Base-by-base conservation (phyloP, 495 filamentous ascomycete species). In the Ramalina intermedia region DNA sequence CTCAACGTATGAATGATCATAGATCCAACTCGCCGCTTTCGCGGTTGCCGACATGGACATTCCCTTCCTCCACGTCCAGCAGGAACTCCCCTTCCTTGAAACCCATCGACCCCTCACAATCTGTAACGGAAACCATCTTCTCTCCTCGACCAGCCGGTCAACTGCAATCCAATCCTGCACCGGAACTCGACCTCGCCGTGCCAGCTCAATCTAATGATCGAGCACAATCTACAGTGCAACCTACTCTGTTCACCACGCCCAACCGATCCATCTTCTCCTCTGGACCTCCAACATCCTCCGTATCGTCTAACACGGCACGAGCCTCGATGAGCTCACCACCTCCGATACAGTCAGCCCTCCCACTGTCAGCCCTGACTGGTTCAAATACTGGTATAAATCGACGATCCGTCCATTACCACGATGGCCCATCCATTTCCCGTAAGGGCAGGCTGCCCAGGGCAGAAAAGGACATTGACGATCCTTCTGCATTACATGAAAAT, bases 391-490 rank as follows among this genome's bases (percentile, higher is more conserved):
- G 29, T 27, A 35, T 17, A 27, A 53, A 35, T 18, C 46, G 53
- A 21, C 58, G 51, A 21, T 37, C 52, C 13, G 57, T 57, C 16
- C 57, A 60, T 41, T 55, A 57, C 48, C 52, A 57, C 40, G 53
- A 46, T 37, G 54, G 53, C 38, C 42, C 46, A 35, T 41, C 51
- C 16, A 47, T 41, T 18, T 18, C 35, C 35, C 46, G 55, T 7
- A 60, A 57, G 17, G 47, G 43, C 43, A 48, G 52, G 4, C 47
- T 55, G 4, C 49, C 55, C 37, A 45, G 53, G 35, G 61, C 60
- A 23, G 60, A 63, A 36, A 67, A 68, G 50, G 65, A 68, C 49
- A 59, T 62, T 35, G 65, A 68, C 37, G 66, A 68, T 47, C 65
- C 65, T 6, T 63, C 63, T 8, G 41, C 44, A 11, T 55, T 43